phyloP scores from a whole-genome alignment of 2,329 filamentous ascomycete genomes.

The Aspergillus pseudoglaucus region DNA sequence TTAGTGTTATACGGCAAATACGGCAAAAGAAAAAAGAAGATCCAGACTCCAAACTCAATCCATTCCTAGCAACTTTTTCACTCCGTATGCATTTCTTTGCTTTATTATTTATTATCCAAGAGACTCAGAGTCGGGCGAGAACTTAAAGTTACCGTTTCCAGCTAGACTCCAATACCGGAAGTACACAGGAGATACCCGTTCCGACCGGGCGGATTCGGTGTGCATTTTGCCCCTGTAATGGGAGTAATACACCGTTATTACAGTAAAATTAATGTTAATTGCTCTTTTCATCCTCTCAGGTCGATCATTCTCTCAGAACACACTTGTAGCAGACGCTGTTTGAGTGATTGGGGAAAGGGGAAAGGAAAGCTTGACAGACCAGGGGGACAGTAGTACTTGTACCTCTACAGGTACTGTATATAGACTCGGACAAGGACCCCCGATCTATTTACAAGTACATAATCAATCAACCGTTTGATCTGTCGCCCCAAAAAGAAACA shows the following conservation, averaged over 20 bases:
- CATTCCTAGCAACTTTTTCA: not conserved
- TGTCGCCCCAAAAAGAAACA: not conserved
- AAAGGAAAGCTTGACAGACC: not conserved
- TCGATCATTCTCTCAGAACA: not conserved
- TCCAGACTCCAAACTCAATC: not conserved
- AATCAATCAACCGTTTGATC: slow-evolving; percentile 1
- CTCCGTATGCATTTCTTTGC: not conserved
- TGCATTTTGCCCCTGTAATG: no score
- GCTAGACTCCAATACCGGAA: not conserved
- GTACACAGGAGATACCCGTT: not conserved
- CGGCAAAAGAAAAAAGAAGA: not conserved
- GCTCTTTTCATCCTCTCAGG: not conserved
- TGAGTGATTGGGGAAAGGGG: not conserved
- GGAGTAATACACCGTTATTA: no score
- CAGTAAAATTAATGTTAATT: not conserved
- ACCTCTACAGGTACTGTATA: not conserved
- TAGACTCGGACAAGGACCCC: not conserved
- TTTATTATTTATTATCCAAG: not conserved
- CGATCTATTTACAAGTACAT: not conserved
- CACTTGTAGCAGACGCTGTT: not conserved
- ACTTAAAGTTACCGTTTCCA: not conserved
- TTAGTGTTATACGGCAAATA: not conserved
- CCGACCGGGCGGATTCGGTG: not conserved
- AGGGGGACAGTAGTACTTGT: not conserved
- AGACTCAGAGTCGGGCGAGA: not conserved